Evolutionary conservation across 2,329 filamentous ascomycete genomes (phyloP), one percentile per base, ranked within the genome.

Genomic region (Colletotrichum theobromicola): DNA sequence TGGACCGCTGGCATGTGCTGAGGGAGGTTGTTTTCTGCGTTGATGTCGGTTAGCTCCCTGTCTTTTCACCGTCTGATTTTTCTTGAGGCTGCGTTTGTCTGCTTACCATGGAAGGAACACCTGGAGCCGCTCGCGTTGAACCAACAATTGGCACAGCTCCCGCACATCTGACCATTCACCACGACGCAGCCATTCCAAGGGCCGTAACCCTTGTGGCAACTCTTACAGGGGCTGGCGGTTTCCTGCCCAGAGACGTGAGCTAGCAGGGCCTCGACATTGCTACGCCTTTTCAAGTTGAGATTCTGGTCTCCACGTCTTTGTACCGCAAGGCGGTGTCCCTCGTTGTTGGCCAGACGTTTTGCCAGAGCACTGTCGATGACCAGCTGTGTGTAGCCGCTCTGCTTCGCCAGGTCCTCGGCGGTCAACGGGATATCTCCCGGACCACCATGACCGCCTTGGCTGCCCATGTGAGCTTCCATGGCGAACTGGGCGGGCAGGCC

Each of bases 71-170:
- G n/a, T n/a, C 57, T 61, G 8, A 28, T 15, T 61, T 24, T 24
- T 30, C 30, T 26, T 30, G 26, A 63, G 15, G 8, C 30, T 42
- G 13, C 13, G 7, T 12, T 7, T 24, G 53, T 53, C 9, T 32
- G 10, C 87, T 76, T 83, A 91, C 90, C 89, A 74, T 91, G 90
- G 78, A 91, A 92, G 16, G 89, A 91, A 75, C 90, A 92, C 65
- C 90, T 83, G 12, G 89, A 87, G 12, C 90, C 90, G 65, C 89
- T 91, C 9, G 90, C 90, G 71, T 92, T 92, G 81, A 90, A 92
- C 90, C 90, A 92, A 79, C 90, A 92, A 78, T 92, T 92, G 72
- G 90, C 87, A 76, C 90, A 92, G 78, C 89, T 91, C 12, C 90
- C 90, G 73, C 89, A 91, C 88, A 92, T 89, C 79, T 90, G 88